Evolutionary conservation across 148 eudicot species (phyloP), one percentile per base, ranked within the genome.

Genomic region (Simmondsia chinensis): DNA sequence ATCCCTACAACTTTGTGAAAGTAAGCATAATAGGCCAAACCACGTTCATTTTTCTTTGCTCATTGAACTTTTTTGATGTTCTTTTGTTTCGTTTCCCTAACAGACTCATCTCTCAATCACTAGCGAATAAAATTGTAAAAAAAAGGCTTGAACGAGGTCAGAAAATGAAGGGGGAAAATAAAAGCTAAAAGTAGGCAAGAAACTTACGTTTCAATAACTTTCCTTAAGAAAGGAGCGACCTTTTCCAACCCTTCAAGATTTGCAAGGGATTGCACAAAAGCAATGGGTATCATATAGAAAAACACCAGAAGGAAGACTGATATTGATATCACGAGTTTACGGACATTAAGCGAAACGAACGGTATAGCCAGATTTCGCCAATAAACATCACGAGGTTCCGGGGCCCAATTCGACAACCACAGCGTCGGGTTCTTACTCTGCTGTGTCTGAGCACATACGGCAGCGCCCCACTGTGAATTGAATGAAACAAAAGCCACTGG

Each of bases 251-350:
- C 96, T 11, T 91, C 95, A 42, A 91, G 75, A 71, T 91, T 91
- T n/a, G 99, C 99, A 39, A 91, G 77, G 30, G 99, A 86, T 73
- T 91, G 99, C 29, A 91, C 99, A 43, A 91, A 86, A 45, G 94
- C 83, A 73, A 91, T 86, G 7, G 99, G 99, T 50, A 91, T 86
- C 86, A 91, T 82, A 64, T 82, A 91, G 70, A 76, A 86, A 69
- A 91, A 91, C 33, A 82, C 82, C 79, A 91, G 65, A 21, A 75
- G 81, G 46, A 91, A 91, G 4, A 91, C 86, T 3, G 64, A 24
- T 35, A 73, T 20, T 26, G 81, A 74, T 37, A 91, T 82, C 62
- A 91, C 51, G 24, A 86, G 79, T 57, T 65, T 82, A 10, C 99
- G 80, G 35, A 91, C 50, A 51, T 56, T 72, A 37, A 91, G 80